Evolutionary conservation across 495 filamentous ascomycete genomes (phyloP).

Genomic region (Neurospora sp.): DNA sequence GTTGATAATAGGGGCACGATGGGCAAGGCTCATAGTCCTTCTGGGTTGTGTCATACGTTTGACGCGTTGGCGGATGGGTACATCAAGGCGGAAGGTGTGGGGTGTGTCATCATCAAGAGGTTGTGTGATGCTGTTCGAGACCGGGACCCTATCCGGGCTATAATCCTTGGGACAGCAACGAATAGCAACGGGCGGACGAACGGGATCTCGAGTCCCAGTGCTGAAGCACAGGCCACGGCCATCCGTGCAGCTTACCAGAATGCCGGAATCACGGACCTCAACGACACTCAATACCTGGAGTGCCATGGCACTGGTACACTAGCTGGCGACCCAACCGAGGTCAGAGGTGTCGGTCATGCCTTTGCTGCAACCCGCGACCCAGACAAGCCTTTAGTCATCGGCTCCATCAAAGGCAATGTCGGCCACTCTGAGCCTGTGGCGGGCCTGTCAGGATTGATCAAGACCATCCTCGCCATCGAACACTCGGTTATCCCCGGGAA

Average conservation of each 20-base stretch:
- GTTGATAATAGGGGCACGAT: neutral
- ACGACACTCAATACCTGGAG: conserved; percentile 35
- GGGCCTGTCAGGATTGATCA: conserved; percentile 31
- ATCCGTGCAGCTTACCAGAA: conserved; percentile 34
- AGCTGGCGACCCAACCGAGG: conserved; percentile 39
- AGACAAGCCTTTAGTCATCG: conserved; percentile 17
- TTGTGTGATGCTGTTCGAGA: conserved; percentile 37
- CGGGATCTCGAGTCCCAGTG: conserved; percentile 40
- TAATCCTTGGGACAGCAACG: conserved; percentile 39
- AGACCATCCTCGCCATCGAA: conserved; percentile 25
- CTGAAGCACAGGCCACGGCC: conserved; percentile 36
- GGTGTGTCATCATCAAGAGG: conserved; percentile 31
- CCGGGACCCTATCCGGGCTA: conserved; percentile 40
- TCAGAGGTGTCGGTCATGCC: conserved; percentile 13
- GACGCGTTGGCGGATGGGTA: conserved; percentile 36
- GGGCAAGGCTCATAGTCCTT: conserved; percentile 4
- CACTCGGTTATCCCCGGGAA: conserved; percentile 24
- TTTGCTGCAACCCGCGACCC: neutral
- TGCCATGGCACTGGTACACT: conserved; percentile 39
- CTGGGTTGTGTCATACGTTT: conserved; percentile 22
- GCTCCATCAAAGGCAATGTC: conserved; percentile 36
- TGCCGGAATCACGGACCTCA: conserved; percentile 7
- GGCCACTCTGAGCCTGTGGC: conserved; percentile 30
- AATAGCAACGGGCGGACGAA: conserved; percentile 41
- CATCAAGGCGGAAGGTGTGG: conserved; percentile 47